phyloP scores from a whole-genome alignment of 176 grass and related monocot genomes.

The Microstegium vimineum region DNA sequence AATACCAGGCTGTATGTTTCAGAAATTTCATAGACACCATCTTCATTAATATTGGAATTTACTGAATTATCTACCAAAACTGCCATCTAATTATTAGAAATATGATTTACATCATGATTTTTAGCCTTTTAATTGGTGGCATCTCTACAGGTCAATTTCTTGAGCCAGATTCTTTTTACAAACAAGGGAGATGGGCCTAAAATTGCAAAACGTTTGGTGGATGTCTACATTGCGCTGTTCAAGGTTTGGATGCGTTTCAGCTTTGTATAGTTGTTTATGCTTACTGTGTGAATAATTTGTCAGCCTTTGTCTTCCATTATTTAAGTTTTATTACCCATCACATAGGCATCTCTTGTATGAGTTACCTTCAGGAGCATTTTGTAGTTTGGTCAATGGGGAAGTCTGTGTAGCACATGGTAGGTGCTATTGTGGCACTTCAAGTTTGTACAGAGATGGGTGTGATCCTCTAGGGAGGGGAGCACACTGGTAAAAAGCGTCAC shows the following conservation, averaged over 20 bases:
- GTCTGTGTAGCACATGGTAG: not conserved
- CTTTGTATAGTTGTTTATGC: conserved; percentile 5
- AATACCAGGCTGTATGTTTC: conserved; percentile 88
- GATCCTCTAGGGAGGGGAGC: not conserved
- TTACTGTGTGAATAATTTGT: not conserved
- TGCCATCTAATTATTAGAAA: not conserved
- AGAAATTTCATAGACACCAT: not conserved
- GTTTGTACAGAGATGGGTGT: not conserved
- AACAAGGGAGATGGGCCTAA: conserved; percentile 82
- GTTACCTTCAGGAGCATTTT: not conserved
- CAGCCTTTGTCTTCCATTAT: not conserved
- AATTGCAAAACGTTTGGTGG: conserved; percentile 84
- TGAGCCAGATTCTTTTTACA: conserved; percentile 80
- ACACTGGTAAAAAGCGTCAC: not conserved
- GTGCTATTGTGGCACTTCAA: not conserved
- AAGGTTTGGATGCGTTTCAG: conserved; percentile 55
- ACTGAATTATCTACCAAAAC: not conserved
- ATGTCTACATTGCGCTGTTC: conserved; percentile 94
- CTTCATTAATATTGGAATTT: conserved; percentile 15
- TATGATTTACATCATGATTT: not conserved
- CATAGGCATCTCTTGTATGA: not conserved
- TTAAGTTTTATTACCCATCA: conserved; percentile 19
- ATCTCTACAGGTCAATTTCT: conserved; percentile 78
- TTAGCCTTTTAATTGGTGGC: conserved; percentile 19
- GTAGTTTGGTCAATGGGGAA: not conserved